phyloP scores from a whole-genome alignment of 2,329 filamentous ascomycete species.

The Cladosporium sphaerospermum region DNA sequence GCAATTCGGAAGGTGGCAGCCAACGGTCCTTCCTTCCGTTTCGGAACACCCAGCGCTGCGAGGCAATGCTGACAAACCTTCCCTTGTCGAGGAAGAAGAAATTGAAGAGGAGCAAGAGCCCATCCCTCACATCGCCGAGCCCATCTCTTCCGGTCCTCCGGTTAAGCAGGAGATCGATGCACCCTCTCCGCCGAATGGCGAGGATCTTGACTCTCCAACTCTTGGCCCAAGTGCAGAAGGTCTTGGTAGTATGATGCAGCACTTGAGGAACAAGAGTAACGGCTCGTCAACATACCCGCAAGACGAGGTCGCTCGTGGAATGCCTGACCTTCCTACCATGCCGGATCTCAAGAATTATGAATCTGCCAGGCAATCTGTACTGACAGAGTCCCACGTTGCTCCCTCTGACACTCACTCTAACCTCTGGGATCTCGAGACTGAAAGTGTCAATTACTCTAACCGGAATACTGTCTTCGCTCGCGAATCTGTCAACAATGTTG shows the following conservation, averaged over 20 bases:
- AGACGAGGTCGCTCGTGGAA: constrained; percentile 35
- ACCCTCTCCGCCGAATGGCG: background rate
- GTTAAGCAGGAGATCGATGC: constrained; percentile 1
- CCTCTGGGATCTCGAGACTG: constrained; percentile 48
- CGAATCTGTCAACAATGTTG: background rate
- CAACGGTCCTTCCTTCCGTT: constrained; percentile 27
- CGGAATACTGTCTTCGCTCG: background rate
- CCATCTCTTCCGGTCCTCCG: background rate
- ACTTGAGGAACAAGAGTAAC: constrained; percentile 74
- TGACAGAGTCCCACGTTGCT: constrained; percentile 35
- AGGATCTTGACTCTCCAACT: constrained; percentile 57
- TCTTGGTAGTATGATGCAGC: constrained; percentile 57
- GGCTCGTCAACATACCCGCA: constrained; percentile 66
- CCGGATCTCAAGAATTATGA: constrained; percentile 19
- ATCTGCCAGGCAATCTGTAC: constrained; percentile 12
- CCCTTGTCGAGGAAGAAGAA: constrained; percentile 23
- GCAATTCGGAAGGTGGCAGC: constrained; percentile 25
- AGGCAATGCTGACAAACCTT: constrained; percentile 13
- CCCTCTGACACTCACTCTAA: constrained; percentile 48
- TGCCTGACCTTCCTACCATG: constrained; percentile 20
- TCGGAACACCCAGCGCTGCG: constrained; percentile 32
- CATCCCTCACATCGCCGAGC: background rate
- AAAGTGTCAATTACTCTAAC: constrained; percentile 31
- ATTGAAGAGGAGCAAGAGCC: constrained; percentile 18
- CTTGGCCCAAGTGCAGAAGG: constrained; percentile 59